Base-by-base conservation (phyloP, 1,284 basidiomycete genomes). In the Clitocybe nebularis region DNA sequence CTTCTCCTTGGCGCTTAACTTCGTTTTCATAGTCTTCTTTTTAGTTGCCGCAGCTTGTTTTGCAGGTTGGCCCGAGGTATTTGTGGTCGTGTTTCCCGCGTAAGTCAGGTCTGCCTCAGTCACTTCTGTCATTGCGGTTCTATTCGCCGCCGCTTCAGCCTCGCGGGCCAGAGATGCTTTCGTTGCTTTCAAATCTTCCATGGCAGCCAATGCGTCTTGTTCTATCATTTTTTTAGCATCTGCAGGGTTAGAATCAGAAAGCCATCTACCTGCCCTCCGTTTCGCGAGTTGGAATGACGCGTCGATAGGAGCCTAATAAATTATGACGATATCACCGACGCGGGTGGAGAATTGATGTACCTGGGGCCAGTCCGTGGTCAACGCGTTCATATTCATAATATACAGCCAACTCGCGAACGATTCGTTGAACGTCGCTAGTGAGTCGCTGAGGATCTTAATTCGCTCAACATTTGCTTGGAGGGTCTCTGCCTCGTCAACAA, bases 331-430 rank as follows among this genome's bases (percentile, higher is more conserved):
- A 13, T 11, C 36, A 4, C 4, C 21, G 21, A 33, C 14, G 1
- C 7, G 29, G 17, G 0, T 16, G n/a, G 22, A 28, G 3, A 2
- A 36, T 5, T 57, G 1, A 41, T 76, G 46, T 53, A 86, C 90
- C 74, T 94, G 86, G 0, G 80, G 79, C 92, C 92, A 96, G 61
- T 95, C 93, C 0, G 85, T 84, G 20, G 92, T 93, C 50, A 94
- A 79, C 1, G 91, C 85, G 57, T 95, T 94, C 90, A 96, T 95
- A 60, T 92, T 87, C 77, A 96, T 81, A 7, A 86, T 83, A 61
- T 93, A 94, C 13, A 96, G 65, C 74, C 85, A 94, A 60, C 89
- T 91, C 7, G 92, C 86, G 58, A 97, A 97, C 28, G 84, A 84
- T 61, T 97, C 93, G 60, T 96, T 95, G 71, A 97, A 96, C 8